Conservation (phyloP, 495 filamentous ascomycete genomes). For the Letharia columbiana region DNA sequence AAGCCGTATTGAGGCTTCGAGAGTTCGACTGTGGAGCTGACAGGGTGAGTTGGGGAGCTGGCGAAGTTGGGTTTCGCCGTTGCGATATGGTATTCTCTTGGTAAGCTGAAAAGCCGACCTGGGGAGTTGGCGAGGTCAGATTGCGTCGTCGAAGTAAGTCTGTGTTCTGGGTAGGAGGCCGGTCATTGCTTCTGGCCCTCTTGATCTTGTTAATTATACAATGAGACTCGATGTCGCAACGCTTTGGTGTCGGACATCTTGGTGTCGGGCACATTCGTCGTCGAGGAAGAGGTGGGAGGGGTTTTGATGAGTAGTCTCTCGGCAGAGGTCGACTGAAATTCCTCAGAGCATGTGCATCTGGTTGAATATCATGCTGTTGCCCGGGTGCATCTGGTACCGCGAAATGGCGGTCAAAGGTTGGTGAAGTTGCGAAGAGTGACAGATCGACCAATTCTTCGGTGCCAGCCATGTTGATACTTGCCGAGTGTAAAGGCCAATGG, state of each 20-base stretch:
- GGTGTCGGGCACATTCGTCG: slow-evolving; percentile 16
- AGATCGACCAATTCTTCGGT: slow-evolving; percentile 25
- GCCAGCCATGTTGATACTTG: slow-evolving; percentile 18
- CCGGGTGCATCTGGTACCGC: not conserved
- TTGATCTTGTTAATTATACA: slow-evolving; percentile 25
- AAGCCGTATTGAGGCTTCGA: slow-evolving; percentile 12
- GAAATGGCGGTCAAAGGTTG: slow-evolving; percentile 22
- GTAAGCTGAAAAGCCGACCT: not conserved
- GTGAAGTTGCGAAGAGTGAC: slow-evolving; percentile 25
- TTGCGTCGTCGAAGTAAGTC: not conserved
- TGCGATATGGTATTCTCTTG: slow-evolving; percentile 19
- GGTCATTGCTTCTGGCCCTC: slow-evolving; percentile 16
- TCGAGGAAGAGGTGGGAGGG: slow-evolving; percentile 21
- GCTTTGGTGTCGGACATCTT: slow-evolving; percentile 6
- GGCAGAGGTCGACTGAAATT: slow-evolving; percentile 15
- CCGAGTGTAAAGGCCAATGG: not conserved
- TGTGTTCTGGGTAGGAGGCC: not conserved
- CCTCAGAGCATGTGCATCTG: slow-evolving; percentile 6
- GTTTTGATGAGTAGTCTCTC: slow-evolving; percentile 14
- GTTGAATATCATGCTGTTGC: not conserved
- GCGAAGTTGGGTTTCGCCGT: slow-evolving; percentile 18
- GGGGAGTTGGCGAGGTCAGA: not conserved
- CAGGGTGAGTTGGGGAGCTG: slow-evolving; percentile 20
- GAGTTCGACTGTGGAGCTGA: slow-evolving; percentile 20
- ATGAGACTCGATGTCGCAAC: slow-evolving; percentile 17